Evolutionary conservation across 2,329 filamentous ascomycete genomes (phyloP).

Genomic region (Coniella vitis): DNA sequence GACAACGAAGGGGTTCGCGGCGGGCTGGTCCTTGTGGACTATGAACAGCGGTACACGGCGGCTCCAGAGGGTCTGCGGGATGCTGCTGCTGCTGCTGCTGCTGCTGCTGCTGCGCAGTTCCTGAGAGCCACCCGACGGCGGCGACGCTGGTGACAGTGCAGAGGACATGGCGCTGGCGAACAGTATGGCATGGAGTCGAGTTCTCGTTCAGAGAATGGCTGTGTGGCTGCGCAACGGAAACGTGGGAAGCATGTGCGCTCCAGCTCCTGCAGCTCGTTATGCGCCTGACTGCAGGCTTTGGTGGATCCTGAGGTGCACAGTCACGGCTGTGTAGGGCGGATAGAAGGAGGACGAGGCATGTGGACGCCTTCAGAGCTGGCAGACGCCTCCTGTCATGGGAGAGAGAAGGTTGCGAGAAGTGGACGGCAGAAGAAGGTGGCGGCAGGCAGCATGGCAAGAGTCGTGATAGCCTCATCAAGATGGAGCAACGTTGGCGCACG

Average conservation of each 20-base stretch:
- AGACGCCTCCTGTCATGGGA: too few species aligned
- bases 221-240: too few species aligned
- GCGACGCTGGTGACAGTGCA: constrained; percentile 2
- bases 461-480: constrained; percentile 2
- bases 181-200: background rate
- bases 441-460: too few species aligned
- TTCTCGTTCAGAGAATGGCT: too few species aligned
- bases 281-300: too few species aligned
- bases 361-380: too few species aligned
- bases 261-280: too few species aligned
- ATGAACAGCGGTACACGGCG: constrained; percentile 49
- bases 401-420: too few species aligned
- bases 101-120: constrained; percentile 13
- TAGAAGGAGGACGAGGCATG: too few species aligned
- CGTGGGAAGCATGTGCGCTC: too few species aligned
- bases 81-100: constrained; percentile 20
- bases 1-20: constrained; percentile 44
- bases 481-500: background rate
- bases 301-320: too few species aligned
- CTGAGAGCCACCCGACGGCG: constrained; percentile 1
- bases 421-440: background rate
- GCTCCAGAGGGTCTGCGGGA: constrained; percentile 47
- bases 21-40: constrained; percentile 38
- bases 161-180: constrained; percentile 5
- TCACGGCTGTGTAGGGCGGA: too few species aligned